Percentiles rank a stretch among this genome's conserved stretches.
Conservation (phyloP, 2,329 filamentous ascomycete species). For the Macrophomina pseudophaseolina region DNA sequence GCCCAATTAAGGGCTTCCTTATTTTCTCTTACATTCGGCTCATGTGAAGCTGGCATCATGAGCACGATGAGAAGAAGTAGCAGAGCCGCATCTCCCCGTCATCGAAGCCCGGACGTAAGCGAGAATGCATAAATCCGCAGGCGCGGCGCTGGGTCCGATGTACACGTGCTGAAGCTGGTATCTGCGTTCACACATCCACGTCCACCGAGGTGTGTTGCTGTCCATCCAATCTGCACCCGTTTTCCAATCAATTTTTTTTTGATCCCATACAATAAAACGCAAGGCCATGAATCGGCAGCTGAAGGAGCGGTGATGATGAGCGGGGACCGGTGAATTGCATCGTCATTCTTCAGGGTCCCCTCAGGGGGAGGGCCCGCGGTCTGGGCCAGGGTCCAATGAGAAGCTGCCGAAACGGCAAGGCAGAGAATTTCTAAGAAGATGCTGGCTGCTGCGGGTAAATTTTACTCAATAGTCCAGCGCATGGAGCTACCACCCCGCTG, state of each 20-base stretch:
- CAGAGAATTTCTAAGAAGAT: neutral
- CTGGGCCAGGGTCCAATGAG: conserved; percentile 1
- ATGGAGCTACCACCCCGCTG: neutral
- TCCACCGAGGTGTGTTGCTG: neutral
- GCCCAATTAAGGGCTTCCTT: neutral
- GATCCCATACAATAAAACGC: neutral
- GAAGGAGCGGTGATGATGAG: conserved; percentile 3
- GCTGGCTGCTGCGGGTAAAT: neutral
- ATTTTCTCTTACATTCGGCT: no score
- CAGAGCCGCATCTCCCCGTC: conserved; percentile 3
- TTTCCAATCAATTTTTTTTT: neutral
- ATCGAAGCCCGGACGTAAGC: conserved; percentile 7
- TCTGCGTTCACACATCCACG: neutral
- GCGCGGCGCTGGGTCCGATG: conserved; percentile 20
- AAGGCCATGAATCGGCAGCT: neutral
- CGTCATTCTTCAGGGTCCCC: conserved; percentile 11
- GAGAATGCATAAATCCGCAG: conserved; percentile 14
- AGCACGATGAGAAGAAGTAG: neutral
- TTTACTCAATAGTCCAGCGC: conserved; percentile 3
- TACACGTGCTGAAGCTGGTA: neutral
- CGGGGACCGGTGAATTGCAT: neutral
- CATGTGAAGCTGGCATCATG: no score
- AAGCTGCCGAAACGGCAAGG: neutral
- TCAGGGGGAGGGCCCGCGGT: conserved; percentile 7
- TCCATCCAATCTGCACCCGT: neutral